Percentiles rank a stretch among this genome's conserved stretches.
Evolutionary conservation across 345 rosid genomes (phyloP).

Genomic region (Microcos paniculata): DNA sequence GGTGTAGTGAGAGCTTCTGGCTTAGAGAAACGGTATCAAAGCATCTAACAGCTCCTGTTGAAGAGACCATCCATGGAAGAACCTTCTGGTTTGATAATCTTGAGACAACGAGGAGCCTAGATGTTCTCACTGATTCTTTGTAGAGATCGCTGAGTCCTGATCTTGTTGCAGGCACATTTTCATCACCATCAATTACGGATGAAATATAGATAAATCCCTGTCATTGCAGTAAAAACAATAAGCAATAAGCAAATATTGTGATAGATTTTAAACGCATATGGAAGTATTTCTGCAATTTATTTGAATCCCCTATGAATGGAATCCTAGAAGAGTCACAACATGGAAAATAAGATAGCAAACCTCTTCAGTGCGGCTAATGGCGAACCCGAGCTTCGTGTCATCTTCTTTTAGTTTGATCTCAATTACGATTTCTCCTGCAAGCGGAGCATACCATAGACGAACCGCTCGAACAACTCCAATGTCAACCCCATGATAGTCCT

Average conservation of each 20-base stretch:
- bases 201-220: slow-evolving; percentile 96
- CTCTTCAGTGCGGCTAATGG: slow-evolving; percentile 99
- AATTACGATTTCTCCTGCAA: slow-evolving; percentile 61
- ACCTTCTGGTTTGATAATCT: slow-evolving; percentile 80
- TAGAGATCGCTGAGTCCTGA: slow-evolving; percentile 68
- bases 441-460: slow-evolving; percentile 88
- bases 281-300: neutral
- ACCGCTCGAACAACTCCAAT: slow-evolving; percentile 94
- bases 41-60: slow-evolving; percentile 87
- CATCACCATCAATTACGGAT: slow-evolving; percentile 68
- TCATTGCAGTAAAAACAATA: neutral
- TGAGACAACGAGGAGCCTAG: slow-evolving; percentile 64
- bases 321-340: neutral
- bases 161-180: slow-evolving; percentile 61
- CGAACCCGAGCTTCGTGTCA: slow-evolving; percentile 87
- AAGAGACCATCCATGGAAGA: slow-evolving; percentile 87
- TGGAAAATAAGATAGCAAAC: slow-evolving; percentile 27
- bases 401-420: slow-evolving; percentile 73
- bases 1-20: slow-evolving; percentile 89
- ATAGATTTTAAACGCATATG: neutral
- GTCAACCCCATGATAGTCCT: slow-evolving; percentile 97
- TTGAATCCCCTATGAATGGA: neutral
- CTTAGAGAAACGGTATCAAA: slow-evolving; percentile 82
- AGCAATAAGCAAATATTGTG: neutral
- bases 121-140: slow-evolving; percentile 58